Percentiles rank a stretch among this genome's conserved stretches.
These are phyloP conservation scores for Exserohilum turcica DNA, from an alignment of 2,329 filamentous ascomycete species.

Conservation along the genomic window DNA sequence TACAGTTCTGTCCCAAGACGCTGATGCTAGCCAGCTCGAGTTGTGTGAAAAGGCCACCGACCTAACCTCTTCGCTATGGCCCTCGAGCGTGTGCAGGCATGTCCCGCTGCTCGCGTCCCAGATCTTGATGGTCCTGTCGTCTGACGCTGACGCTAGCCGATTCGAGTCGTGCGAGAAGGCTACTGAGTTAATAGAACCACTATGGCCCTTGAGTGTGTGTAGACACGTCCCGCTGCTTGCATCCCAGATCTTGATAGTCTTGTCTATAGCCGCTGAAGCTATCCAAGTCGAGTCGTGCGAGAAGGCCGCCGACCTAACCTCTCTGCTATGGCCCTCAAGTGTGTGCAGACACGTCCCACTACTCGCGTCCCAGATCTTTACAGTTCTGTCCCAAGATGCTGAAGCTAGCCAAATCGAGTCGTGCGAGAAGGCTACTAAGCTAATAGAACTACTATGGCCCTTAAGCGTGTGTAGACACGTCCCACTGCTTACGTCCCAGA, in stretches of 20 bases:
- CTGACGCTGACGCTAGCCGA: neutral
- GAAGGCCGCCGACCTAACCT: neutral
- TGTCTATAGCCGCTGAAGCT: slow-evolving; percentile 17
- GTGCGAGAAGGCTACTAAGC: slow-evolving; percentile 15
- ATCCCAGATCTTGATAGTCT: slow-evolving; percentile 13
- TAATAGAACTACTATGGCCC: slow-evolving; percentile 12
- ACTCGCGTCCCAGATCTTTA: neutral
- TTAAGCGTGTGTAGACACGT: slow-evolving; percentile 25
- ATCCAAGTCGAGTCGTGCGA: slow-evolving; percentile 2
- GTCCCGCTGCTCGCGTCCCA: neutral
- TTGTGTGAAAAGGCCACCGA: slow-evolving; percentile 19
- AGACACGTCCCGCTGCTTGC: neutral
- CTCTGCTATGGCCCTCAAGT: neutral
- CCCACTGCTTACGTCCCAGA: too few species aligned
- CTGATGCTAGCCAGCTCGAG: neutral
- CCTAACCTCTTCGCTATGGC: slow-evolving; percentile 11
- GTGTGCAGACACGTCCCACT: neutral
- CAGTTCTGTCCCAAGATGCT: neutral
- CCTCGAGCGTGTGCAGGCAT: slow-evolving; percentile 25
- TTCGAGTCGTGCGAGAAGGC: neutral
- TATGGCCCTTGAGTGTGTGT: neutral
- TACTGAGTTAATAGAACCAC: neutral
- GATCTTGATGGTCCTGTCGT: neutral
- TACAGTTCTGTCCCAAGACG: slow-evolving; percentile 1
- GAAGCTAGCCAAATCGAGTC: neutral